Conservation (phyloP, 257 asterid genomes). For the Solanum clarkiae region DNA sequence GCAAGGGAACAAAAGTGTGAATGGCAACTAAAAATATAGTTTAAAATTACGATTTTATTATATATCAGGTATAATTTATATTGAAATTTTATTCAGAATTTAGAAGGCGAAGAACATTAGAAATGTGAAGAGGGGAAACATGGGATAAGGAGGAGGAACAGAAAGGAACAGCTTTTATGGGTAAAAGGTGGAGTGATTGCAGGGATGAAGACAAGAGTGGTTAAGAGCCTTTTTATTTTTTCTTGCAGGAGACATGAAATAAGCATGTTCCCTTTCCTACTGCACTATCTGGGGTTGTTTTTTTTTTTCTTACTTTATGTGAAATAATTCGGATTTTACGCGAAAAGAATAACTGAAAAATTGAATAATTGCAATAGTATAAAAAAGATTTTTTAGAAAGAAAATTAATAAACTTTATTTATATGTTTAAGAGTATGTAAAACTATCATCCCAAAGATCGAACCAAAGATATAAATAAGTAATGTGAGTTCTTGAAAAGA, state of each 20-base stretch:
- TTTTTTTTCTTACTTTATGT: background rate
- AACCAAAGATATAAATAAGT: too few relatives aligned
- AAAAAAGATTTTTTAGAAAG: fast-evolving
- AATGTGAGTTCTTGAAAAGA: too few relatives aligned
- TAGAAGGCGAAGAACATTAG: background rate
- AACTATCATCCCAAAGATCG: background rate
- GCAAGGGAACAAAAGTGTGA: background rate
- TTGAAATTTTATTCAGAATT: background rate
- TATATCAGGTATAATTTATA: too few relatives aligned
- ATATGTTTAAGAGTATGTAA: background rate
- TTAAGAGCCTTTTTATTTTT: background rate
- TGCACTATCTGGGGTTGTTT: background rate
- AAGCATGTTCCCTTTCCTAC: background rate
- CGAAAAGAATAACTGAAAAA: background rate
- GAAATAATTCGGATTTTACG: background rate
- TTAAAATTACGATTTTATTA: background rate
- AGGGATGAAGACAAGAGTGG: background rate
- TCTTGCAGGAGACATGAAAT: background rate
- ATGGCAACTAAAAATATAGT: background rate
- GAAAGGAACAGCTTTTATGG: background rate
- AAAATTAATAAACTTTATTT: background rate
- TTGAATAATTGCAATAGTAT: too few relatives aligned
- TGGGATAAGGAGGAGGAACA: background rate
- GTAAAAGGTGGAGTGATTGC: background rate
- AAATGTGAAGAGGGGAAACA: background rate